These are phyloP conservation scores for Magnusiomyces suaveolens DNA, from an alignment of 1,139 yeast species.

Conservation along the genomic window DNA sequence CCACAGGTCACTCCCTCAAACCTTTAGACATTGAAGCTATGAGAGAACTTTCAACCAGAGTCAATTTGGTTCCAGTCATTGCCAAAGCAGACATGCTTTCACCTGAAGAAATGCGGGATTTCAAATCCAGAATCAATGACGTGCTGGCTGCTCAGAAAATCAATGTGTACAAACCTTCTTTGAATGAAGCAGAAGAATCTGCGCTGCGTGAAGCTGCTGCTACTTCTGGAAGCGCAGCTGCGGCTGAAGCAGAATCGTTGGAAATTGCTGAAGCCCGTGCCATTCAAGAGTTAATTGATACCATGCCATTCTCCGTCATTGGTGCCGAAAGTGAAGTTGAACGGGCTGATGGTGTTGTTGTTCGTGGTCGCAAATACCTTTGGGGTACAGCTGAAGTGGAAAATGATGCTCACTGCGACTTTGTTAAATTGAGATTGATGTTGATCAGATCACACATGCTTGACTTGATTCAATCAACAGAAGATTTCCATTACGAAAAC, in stretches of 20 bases:
- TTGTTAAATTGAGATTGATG: constrained; percentile 44
- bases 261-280: constrained; percentile 40
- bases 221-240: constrained; percentile 33
- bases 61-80: constrained; percentile 67
- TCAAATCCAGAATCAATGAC: constrained; percentile 78
- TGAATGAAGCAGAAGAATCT: constrained; percentile 21
- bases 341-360: constrained; percentile 33
- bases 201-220: constrained; percentile 39
- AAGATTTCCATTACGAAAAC: constrained; percentile 72
- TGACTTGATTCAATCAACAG: constrained; percentile 70
- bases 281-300: constrained; percentile 11
- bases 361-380: constrained; percentile 55
- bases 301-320: constrained; percentile 53
- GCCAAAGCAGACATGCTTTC: constrained; percentile 67
- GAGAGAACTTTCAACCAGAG: constrained; percentile 54
- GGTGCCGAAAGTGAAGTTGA: constrained; percentile 35
- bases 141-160: constrained; percentile 89
- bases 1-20: no score
- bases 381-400: constrained; percentile 76
- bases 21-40: constrained; percentile 58
- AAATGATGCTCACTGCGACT: constrained; percentile 58
- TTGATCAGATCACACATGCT: constrained; percentile 58
- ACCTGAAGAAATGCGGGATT: constrained; percentile 34
- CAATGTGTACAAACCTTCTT: constrained; percentile 82
- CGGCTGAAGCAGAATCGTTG: constrained; percentile 34